Conservation (phyloP, 2,329 filamentous ascomycete species). For the Cladosporium sphaerospermum region DNA sequence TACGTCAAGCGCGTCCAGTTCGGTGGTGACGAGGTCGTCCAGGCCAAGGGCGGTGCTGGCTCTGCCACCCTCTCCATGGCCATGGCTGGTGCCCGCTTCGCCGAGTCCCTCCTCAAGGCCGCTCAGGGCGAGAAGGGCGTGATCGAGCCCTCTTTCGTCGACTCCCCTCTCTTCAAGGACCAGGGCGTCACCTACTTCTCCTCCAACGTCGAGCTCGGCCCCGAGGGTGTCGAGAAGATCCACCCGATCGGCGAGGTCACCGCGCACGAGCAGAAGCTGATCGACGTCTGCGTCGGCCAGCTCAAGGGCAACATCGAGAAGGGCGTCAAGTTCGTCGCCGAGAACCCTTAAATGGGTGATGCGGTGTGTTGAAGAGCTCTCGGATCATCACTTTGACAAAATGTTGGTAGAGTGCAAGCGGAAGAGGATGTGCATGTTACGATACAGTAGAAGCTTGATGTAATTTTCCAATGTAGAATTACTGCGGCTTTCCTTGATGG, state of each 20-base stretch:
- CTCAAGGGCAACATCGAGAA: slow-evolving; percentile 93
- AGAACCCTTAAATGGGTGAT: slow-evolving; percentile 43
- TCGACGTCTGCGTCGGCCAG: slow-evolving; percentile 77
- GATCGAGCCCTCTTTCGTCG: slow-evolving; percentile 92
- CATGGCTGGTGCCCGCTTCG: slow-evolving; percentile 79
- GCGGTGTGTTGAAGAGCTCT: no score
- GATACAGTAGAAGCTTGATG: slow-evolving; percentile 10
- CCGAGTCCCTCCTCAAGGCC: slow-evolving; percentile 90
- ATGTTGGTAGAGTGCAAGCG: slow-evolving; percentile 1
- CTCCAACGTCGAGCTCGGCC: slow-evolving; percentile 90
- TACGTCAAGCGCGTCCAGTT: slow-evolving; percentile 96
- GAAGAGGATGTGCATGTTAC: slow-evolving; percentile 2
- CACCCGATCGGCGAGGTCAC: slow-evolving; percentile 78
- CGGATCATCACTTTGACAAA: no score
- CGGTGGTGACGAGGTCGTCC: slow-evolving; percentile 96
- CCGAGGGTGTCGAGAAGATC: slow-evolving; percentile 93
- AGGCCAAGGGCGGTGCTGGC: slow-evolving; percentile 97
- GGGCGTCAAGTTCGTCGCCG: slow-evolving; percentile 64
- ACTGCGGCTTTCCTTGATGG: background rate
- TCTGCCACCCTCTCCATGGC: slow-evolving; percentile 98
- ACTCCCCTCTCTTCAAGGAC: slow-evolving; percentile 97
- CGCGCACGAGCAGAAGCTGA: slow-evolving; percentile 78
- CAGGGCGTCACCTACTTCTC: slow-evolving; percentile 97
- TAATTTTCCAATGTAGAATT: slow-evolving; percentile 6
- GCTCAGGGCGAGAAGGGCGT: slow-evolving; percentile 90